These are phyloP conservation scores for Zychaea mexicana DNA, from an alignment of 371 early-diverging fungal genomes.

Conservation along the genomic window DNA sequence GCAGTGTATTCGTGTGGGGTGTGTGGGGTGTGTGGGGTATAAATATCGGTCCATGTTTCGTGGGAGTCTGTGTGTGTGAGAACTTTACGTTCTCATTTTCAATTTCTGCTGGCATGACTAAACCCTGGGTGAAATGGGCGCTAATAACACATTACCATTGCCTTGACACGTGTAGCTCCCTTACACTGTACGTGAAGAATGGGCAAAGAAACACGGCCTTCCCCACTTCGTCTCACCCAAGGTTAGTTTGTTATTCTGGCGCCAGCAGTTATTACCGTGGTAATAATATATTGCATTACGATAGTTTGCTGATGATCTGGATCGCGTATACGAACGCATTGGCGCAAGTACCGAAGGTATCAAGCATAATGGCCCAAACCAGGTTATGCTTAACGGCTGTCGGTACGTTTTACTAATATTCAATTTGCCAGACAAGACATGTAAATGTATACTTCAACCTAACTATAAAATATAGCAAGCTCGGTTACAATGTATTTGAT, in stretches of 20 bases:
- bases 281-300: not conserved
- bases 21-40: no score
- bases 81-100: no score
- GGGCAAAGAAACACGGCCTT: constrained; percentile 65
- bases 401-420: constrained; percentile 18
- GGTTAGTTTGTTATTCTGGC: constrained; percentile 12
- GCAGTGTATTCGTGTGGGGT: not conserved
- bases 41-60: no score
- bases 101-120: no score
- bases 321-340: constrained; percentile 57
- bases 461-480: constrained; percentile 24
- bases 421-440: not conserved
- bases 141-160: constrained; percentile 11
- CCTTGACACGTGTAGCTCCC: constrained; percentile 38
- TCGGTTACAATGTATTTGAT: constrained; percentile 51
- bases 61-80: not conserved
- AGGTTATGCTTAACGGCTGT: constrained; percentile 67
- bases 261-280: no score
- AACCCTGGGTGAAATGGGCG: no score
- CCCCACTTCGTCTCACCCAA: constrained; percentile 56
- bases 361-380: constrained; percentile 65
- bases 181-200: constrained; percentile 67
- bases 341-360: constrained; percentile 58
- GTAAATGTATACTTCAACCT: constrained; percentile 35
- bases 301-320: constrained; percentile 47